phyloP scores from a whole-genome alignment of 192 early-diverging fungal species.

The Entomortierella chlamydospora region DNA sequence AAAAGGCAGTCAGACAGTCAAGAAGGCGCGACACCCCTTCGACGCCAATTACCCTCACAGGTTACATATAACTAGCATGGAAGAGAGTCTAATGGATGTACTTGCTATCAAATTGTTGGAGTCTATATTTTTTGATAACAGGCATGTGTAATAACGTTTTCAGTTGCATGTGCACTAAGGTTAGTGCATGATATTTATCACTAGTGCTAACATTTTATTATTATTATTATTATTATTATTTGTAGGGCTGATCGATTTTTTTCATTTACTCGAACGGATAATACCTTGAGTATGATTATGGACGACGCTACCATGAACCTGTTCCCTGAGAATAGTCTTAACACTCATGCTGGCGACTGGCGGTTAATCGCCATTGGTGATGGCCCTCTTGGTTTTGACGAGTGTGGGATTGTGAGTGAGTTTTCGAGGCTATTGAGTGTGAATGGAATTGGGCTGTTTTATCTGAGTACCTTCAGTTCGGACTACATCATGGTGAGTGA shows the following conservation, averaged over 20 bases:
- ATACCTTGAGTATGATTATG: slow-evolving; percentile 49
- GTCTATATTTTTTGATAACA: slow-evolving; percentile 49
- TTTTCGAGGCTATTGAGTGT: slow-evolving; percentile 36
- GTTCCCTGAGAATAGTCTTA: slow-evolving; percentile 45
- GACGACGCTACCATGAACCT: slow-evolving; percentile 35
- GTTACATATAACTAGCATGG: slow-evolving; percentile 52
- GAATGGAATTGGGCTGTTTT: slow-evolving; percentile 34
- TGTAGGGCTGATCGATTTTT: slow-evolving; percentile 42
- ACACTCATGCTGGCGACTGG: slow-evolving; percentile 51
- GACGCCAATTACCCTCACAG: slow-evolving; percentile 33
- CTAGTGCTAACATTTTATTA: not conserved
- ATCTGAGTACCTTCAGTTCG: slow-evolving; percentile 50
- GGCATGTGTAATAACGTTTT: slow-evolving; percentile 12
- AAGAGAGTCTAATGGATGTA: slow-evolving; percentile 33
- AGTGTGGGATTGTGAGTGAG: slow-evolving; percentile 51
- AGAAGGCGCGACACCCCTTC: slow-evolving; percentile 31
- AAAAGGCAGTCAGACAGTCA: not conserved
- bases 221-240: not conserved
- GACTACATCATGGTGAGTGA: slow-evolving; percentile 54
- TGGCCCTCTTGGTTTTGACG: slow-evolving; percentile 50
- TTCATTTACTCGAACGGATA: slow-evolving; percentile 50
- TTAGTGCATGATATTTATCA: too few species aligned
- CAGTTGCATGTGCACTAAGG: too few species aligned
- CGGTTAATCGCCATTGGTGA: slow-evolving; percentile 47
- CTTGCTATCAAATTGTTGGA: slow-evolving; percentile 38